A percentile compares a stretch with the other conserved stretches of the same genome.
phyloP scores from a whole-genome alignment of 1,284 basidiomycete species.

The Ganoderma leucocontextum region DNA sequence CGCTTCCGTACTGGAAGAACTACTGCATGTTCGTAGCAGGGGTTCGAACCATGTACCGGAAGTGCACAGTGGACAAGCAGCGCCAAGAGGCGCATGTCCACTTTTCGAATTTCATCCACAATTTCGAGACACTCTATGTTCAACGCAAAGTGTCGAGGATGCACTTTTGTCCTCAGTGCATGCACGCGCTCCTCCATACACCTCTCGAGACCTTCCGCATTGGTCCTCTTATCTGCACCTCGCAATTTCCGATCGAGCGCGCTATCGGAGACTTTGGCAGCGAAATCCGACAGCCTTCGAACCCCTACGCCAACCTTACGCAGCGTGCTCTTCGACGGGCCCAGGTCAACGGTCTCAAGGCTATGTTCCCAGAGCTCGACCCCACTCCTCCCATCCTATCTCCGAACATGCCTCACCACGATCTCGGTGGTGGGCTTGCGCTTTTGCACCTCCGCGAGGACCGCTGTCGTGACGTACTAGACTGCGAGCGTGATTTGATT shows the following conservation, averaged over 20 bases:
- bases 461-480: too few relatives aligned
- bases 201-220: slow-evolving; percentile 26
- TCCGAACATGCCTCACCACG: neutral
- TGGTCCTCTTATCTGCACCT: slow-evolving; percentile 23
- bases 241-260: slow-evolving; percentile 39
- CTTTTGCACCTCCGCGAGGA: neutral
- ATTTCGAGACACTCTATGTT: too few relatives aligned
- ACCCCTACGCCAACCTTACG: slow-evolving; percentile 36
- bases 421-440: neutral
- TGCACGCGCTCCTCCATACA: slow-evolving; percentile 36
- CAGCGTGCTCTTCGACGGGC: slow-evolving; percentile 25
- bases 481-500: neutral
- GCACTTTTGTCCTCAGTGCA: slow-evolving; percentile 25
- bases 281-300: slow-evolving; percentile 36
- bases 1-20: slow-evolving; percentile 36
- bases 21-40: slow-evolving; percentile 31
- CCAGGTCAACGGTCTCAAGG: slow-evolving; percentile 35
- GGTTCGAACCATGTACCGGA: neutral
- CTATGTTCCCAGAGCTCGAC: slow-evolving; percentile 28
- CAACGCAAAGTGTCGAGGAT: too few relatives aligned
- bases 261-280: slow-evolving; percentile 37
- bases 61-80: too few relatives aligned
- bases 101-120: too few relatives aligned
- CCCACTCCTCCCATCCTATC: slow-evolving; percentile 12
- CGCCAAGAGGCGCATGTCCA: too few relatives aligned